Evolutionary conservation across 179 eudicot species (phyloP).

Genomic region (Carnegiea gigantea): DNA sequence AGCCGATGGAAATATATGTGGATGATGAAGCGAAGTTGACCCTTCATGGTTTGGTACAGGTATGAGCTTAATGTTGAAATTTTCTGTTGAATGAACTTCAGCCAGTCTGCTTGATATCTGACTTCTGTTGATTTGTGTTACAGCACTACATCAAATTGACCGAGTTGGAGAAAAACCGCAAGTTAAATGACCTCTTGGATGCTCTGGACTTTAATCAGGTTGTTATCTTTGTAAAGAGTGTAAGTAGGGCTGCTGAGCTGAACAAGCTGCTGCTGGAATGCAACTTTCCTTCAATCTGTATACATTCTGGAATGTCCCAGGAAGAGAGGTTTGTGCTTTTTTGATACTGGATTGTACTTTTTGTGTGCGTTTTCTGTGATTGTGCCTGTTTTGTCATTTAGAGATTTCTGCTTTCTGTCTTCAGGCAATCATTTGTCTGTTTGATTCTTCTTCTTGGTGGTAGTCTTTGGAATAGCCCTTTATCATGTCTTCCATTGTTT

Average conservation of each 20-base stretch:
- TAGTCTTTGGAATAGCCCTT: no score
- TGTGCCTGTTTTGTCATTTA: no score
- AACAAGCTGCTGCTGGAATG: constrained; percentile 91
- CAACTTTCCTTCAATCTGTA: constrained; percentile 93
- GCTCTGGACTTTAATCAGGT: constrained; percentile 98
- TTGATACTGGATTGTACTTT: no score
- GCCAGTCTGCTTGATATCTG: no score
- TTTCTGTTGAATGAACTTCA: not conserved
- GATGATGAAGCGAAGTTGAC: constrained; percentile 98
- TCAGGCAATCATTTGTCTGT: no score
- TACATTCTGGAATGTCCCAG: constrained; percentile 97
- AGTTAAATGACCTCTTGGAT: constrained; percentile 91
- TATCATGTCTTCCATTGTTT: no score
- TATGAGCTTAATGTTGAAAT: constrained; percentile 12
- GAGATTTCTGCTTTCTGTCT: no score
- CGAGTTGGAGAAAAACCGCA: constrained; percentile 91
- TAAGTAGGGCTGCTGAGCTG: constrained; percentile 85
- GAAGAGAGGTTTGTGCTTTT: constrained; percentile 71
- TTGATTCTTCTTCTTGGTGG: no score
- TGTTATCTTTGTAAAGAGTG: constrained; percentile 95
- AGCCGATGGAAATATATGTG: constrained; percentile 99
- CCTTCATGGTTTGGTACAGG: constrained; percentile 99
- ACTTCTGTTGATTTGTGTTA: not conserved
- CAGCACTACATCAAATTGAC: constrained; percentile 95
- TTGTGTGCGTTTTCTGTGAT: no score